These are phyloP conservation scores for Penicillium sp. DNA, from an alignment of 2,329 filamentous ascomycete genomes.

Conservation along the genomic window DNA sequence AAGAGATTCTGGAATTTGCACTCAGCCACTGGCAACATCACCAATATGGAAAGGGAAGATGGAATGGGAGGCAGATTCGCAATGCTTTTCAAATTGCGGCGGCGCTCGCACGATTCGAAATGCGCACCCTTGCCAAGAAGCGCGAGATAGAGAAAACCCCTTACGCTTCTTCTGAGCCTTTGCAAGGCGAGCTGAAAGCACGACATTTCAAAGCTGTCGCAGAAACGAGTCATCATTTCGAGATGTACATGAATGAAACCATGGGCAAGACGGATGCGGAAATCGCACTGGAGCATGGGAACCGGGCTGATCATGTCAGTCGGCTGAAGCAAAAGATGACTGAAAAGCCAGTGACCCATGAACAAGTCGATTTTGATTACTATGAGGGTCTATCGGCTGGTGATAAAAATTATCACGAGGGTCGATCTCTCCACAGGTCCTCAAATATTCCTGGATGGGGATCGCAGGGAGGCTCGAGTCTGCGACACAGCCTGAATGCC, in stretches of 20 bases:
- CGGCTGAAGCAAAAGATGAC: not conserved
- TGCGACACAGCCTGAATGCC: not conserved
- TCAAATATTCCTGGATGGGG: not conserved
- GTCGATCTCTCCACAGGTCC: not conserved
- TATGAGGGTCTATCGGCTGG: not conserved
- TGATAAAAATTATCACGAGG: not conserved
- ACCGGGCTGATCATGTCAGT: conserved; percentile 1
- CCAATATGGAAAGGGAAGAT: conserved; percentile 3
- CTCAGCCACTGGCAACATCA: not conserved
- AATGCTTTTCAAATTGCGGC: conserved; percentile 9
- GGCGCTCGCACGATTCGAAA: conserved; percentile 1
- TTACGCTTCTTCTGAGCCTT: not conserved
- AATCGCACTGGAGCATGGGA: not conserved
- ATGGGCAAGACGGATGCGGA: conserved; percentile 3
- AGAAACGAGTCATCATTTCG: conserved; percentile 4
- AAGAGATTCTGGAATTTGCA: not conserved
- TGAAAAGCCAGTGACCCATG: not conserved
- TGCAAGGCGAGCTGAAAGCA: not conserved
- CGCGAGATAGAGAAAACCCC: not conserved
- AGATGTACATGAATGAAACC: conserved; percentile 4
- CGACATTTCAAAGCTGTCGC: conserved; percentile 4
- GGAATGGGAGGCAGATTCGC: conserved; percentile 7
- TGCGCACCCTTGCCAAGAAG: not conserved
- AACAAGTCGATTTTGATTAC: not conserved
- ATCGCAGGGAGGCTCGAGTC: not conserved